Conservation (phyloP, 2,329 filamentous ascomycete species). For the Eurotiales sp. region DNA sequence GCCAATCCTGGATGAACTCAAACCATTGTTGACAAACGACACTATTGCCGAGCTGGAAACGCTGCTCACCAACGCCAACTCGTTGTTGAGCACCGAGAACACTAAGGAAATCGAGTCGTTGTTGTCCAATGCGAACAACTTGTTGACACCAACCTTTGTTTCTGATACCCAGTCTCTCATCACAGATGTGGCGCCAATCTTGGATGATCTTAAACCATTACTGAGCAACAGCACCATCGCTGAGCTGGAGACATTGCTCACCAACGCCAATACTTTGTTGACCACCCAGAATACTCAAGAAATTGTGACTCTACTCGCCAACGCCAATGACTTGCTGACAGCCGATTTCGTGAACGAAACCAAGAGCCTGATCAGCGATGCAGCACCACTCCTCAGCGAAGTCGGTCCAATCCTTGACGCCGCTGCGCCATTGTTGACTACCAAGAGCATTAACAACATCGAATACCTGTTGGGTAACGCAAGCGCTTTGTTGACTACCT, state of each 20-base stretch:
- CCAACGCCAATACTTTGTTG: slow-evolving; percentile 27
- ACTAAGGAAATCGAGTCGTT: slow-evolving; percentile 14
- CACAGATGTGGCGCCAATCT: slow-evolving; percentile 6
- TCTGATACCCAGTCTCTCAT: slow-evolving; percentile 21
- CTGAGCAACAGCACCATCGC: slow-evolving; percentile 21
- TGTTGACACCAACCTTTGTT: slow-evolving; percentile 20
- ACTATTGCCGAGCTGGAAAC: slow-evolving; percentile 27
- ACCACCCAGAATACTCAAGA: slow-evolving; percentile 23
- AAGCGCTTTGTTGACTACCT: slow-evolving; percentile 21
- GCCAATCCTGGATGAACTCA: slow-evolving; percentile 13
- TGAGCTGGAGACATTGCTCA: slow-evolving; percentile 28
- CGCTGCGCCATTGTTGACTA: slow-evolving; percentile 19
- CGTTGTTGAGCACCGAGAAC: slow-evolving; percentile 5
- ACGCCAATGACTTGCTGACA: slow-evolving; percentile 26
- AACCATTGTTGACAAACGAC: slow-evolving; percentile 20
- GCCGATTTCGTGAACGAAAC: slow-evolving; percentile 26
- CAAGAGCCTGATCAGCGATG: slow-evolving; percentile 15
- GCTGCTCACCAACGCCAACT: slow-evolving; percentile 20
- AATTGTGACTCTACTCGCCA: slow-evolving; percentile 23
- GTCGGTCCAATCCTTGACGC: slow-evolving; percentile 4
- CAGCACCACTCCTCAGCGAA: slow-evolving; percentile 5
- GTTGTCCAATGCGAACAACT: slow-evolving; percentile 18
- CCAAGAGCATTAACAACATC: slow-evolving; percentile 21
- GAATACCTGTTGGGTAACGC: slow-evolving; percentile 20
- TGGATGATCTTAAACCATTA: slow-evolving; percentile 9